phyloP scores from a whole-genome alignment of 2,329 filamentous ascomycete genomes.

The Cladophialophora yegresii region DNA sequence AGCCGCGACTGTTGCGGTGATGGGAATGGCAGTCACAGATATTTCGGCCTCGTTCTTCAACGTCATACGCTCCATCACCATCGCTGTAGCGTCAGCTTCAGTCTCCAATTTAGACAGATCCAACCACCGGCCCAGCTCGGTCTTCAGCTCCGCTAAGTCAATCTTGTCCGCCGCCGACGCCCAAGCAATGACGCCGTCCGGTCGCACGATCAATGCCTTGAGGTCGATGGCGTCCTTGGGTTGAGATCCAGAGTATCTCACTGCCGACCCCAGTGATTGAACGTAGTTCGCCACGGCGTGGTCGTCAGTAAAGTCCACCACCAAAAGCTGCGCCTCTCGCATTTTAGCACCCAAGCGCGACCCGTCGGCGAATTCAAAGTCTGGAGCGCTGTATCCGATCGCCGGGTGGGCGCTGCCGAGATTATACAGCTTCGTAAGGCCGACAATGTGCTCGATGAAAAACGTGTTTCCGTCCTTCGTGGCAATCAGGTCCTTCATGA shows the following conservation, averaged over 20 bases:
- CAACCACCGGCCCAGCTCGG: conserved; percentile 23
- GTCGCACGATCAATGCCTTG: conserved; percentile 31
- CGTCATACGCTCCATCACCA: not conserved
- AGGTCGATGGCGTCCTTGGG: conserved; percentile 9
- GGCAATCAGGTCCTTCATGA: not conserved
- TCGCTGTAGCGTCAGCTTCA: not conserved
- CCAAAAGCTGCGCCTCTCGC: conserved; percentile 37
- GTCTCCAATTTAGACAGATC: not conserved
- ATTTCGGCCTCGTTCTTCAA: not conserved
- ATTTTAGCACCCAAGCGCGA: conserved; percentile 41
- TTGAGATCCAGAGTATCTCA: conserved; percentile 4
- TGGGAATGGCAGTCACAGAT: not conserved
- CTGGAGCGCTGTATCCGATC: conserved; percentile 43
- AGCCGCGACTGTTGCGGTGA: not conserved
- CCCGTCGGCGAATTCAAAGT: conserved; percentile 40
- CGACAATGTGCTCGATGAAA: not conserved
- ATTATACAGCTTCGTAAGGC: not conserved
- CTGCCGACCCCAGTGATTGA: not conserved
- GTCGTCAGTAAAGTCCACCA: conserved; percentile 14
- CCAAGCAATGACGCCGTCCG: conserved; percentile 26
- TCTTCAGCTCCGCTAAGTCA: conserved; percentile 16
- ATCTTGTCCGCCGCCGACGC: conserved; percentile 20
- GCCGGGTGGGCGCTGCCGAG: not conserved
- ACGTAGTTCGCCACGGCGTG: not conserved
- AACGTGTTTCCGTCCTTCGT: not conserved